A percentile compares a stretch with the other conserved stretches of the same genome.
Conservation (phyloP, 306 rosid genomes). For the Lablab purpureus region DNA sequence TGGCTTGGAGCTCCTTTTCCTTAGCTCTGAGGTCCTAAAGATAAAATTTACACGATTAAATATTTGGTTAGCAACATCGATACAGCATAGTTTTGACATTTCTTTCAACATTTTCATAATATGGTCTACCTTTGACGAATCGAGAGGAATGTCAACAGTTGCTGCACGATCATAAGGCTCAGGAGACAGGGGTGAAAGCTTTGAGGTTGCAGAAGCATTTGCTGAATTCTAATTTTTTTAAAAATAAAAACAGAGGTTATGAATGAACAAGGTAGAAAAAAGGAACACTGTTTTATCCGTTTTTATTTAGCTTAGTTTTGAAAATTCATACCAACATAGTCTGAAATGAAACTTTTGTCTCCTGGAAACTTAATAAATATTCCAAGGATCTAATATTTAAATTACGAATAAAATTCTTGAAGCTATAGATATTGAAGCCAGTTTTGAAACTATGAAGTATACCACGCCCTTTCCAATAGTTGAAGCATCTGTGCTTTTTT, state of each 20-base stretch:
- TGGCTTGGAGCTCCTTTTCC: conserved; percentile 88
- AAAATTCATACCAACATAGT: too few relatives aligned
- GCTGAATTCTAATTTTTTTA: conserved; percentile 54
- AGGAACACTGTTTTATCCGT: too few relatives aligned
- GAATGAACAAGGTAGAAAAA: neutral
- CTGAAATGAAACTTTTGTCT: neutral
- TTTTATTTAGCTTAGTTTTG: too few relatives aligned
- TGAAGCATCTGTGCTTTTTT: conserved; percentile 20
- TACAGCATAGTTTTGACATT: conserved; percentile 32
- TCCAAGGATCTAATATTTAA: neutral
- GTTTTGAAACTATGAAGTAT: neutral
- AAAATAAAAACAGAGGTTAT: conserved; percentile 9
- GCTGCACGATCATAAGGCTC: conserved; percentile 81
- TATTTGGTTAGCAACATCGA: conserved; percentile 5
- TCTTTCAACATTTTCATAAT: conserved; percentile 37
- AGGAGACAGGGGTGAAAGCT: conserved; percentile 75
- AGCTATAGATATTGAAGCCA: neutral
- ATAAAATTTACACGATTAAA: conserved; percentile 20
- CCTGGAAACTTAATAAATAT: neutral
- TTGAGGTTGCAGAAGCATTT: conserved; percentile 55
- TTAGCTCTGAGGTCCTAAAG: conserved; percentile 68
- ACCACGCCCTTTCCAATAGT: neutral
- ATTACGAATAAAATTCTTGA: neutral
- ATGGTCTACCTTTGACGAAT: conserved; percentile 50
- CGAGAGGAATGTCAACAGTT: conserved; percentile 75